Evolutionary conservation across 306 rosid genomes (phyloP).

Genomic region (Castanea mollissima): DNA sequence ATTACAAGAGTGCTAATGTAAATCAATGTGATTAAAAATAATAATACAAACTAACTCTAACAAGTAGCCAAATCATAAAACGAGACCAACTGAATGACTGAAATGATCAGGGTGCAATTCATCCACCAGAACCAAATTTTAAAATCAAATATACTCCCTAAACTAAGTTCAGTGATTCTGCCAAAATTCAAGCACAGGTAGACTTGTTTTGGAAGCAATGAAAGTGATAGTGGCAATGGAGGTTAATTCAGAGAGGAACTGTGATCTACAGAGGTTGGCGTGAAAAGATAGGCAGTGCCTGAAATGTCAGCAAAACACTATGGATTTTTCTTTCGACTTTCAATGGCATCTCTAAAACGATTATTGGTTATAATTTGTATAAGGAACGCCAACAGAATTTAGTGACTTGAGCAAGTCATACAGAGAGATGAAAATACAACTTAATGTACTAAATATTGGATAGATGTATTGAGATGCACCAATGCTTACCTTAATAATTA

Average conservation of each 20-base stretch:
- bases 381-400: background rate
- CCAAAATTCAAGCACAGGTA: too few species aligned
- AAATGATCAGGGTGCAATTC: background rate
- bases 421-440: constrained; percentile 15
- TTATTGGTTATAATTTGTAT: background rate
- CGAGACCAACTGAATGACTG: background rate
- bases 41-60: too few species aligned
- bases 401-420: constrained; percentile 4
- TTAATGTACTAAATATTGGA: background rate
- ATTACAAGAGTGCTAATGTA: too few species aligned
- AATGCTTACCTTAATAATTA: constrained; percentile 72
- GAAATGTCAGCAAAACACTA: background rate
- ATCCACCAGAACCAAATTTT: background rate
- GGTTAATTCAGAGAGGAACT: background rate
- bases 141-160: background rate
- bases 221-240: background rate
- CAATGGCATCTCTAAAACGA: background rate
- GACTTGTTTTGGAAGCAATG: background rate
- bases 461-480: constrained; percentile 11
- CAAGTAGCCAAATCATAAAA: background rate
- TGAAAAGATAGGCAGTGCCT: background rate
- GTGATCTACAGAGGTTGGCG: background rate
- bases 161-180: background rate
- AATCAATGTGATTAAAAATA: too few species aligned
- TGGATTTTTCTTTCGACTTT: background rate